Evolutionary conservation across 108 stramenopile species (phyloP).

Genomic region (Nannochloropsis salina): DNA sequence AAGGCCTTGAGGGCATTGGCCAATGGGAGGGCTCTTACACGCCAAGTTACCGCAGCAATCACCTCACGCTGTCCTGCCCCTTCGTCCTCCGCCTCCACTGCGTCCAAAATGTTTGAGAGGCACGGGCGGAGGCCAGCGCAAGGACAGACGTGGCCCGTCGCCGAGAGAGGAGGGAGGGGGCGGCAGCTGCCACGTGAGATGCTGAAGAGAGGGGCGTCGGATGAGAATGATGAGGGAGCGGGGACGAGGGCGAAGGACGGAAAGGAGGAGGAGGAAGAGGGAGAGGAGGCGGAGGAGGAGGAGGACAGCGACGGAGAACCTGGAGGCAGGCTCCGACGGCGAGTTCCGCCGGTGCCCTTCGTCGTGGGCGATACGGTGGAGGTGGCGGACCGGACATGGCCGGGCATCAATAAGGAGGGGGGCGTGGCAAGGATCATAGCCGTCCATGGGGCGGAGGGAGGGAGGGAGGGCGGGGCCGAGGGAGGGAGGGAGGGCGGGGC

Average conservation of each 20-base stretch:
- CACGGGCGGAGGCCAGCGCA: no score
- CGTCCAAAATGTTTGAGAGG: neutral
- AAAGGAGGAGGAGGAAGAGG: neutral
- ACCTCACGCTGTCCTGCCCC: neutral
- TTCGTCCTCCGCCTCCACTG: neutral
- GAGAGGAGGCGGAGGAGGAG: neutral
- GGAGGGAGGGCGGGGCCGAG: neutral
- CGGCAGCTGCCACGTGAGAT: no score
- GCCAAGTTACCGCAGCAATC: neutral
- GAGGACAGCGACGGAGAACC: constrained; percentile 14
- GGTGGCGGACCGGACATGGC: neutral
- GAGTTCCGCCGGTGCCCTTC: neutral
- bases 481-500: neutral
- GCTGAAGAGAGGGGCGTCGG: no score
- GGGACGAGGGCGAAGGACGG: neutral
- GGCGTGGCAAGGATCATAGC: neutral
- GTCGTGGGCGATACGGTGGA: neutral
- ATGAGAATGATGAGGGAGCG: neutral
- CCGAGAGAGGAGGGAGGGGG: no score
- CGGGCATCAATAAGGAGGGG: neutral
- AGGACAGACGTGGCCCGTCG: no score
- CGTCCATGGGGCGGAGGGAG: neutral
- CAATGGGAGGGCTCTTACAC: neutral
- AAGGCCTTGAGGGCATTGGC: constrained; percentile 14
- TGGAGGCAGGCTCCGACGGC: neutral